phyloP scores from a whole-genome alignment of 2,329 filamentous ascomycete species.

The Colletotrichum phormii region DNA sequence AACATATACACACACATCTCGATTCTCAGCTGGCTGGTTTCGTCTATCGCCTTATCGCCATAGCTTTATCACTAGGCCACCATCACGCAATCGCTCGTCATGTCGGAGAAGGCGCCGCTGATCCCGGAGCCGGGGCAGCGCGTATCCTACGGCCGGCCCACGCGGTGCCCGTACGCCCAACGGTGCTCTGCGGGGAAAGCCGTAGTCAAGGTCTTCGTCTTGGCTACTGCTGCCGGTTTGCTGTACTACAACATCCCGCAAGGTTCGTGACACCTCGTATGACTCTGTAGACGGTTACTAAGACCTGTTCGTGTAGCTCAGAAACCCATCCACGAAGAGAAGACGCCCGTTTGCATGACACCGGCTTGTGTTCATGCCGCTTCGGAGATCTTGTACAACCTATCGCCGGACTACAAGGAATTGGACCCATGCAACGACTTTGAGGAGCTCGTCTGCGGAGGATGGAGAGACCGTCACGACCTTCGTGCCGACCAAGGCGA shows the following conservation, averaged over 20 bases:
- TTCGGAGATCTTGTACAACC: constrained; percentile 44
- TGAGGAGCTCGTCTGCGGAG: constrained; percentile 74
- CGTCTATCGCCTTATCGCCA: neutral
- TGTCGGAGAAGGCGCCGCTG: constrained; percentile 31
- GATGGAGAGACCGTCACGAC: constrained; percentile 73
- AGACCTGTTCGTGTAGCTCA: neutral
- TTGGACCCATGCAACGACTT: constrained; percentile 79
- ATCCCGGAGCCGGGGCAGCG: neutral
- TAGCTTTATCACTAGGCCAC: neutral
- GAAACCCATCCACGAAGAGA: constrained; percentile 7
- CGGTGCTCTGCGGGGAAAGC: constrained; percentile 17
- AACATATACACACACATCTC: constrained; percentile 7
- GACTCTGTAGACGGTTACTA: neutral
- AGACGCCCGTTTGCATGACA: constrained; percentile 40
- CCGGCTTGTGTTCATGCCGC: constrained; percentile 46
- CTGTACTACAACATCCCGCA: constrained; percentile 15
- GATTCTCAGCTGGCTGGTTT: constrained; percentile 32
- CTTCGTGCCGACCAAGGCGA: constrained; percentile 72
- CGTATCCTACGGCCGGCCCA: neutral
- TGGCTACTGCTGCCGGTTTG: constrained; percentile 21
- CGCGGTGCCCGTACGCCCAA: constrained; percentile 25
- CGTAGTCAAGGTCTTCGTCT: constrained; percentile 15
- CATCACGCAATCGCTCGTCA: neutral
- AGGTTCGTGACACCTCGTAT: neutral
- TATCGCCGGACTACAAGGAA: constrained; percentile 61